A percentile compares a stretch with the other conserved stretches of the same genome.
Conservation (phyloP, 805 yeast species). For the Cyberlindnera lachancei region DNA sequence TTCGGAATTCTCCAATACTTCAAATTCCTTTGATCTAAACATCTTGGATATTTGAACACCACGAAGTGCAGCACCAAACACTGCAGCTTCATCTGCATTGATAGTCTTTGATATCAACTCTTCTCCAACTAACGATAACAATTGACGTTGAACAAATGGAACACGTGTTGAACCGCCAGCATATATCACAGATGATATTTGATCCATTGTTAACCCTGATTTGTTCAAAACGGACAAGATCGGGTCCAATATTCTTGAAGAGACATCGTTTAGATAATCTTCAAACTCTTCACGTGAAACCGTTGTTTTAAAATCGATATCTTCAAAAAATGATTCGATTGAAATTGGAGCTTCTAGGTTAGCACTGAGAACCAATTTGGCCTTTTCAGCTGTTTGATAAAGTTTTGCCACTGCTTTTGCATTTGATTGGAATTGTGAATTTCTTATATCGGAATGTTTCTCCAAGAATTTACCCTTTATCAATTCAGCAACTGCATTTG, state of each 20-base stretch:
- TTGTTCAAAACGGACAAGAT: slow-evolving; percentile 41
- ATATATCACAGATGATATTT: slow-evolving; percentile 61
- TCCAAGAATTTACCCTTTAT: slow-evolving; percentile 52
- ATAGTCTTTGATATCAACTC: slow-evolving; percentile 69
- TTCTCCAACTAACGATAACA: slow-evolving; percentile 47
- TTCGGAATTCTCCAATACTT: slow-evolving; percentile 48
- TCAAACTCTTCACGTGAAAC: slow-evolving; percentile 84
- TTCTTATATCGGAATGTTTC: slow-evolving; percentile 30
- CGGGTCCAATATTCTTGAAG: slow-evolving; percentile 45
- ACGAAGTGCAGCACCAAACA: slow-evolving; percentile 79
- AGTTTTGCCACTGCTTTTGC: slow-evolving; percentile 59
- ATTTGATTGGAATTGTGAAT: slow-evolving; percentile 35
- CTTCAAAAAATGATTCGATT: slow-evolving; percentile 68
- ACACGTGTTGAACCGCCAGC: slow-evolving; percentile 90
- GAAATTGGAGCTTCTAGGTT: slow-evolving; percentile 72
- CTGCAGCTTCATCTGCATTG: slow-evolving; percentile 94
- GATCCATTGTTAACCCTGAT: slow-evolving; percentile 23
- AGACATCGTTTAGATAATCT: slow-evolving; percentile 34
- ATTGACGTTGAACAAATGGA: slow-evolving; percentile 71
- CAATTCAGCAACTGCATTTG: slow-evolving; percentile 54
- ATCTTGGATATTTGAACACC: slow-evolving; percentile 70
- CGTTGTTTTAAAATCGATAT: slow-evolving; percentile 60
- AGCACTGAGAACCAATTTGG: slow-evolving; percentile 81
- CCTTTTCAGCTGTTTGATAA: slow-evolving; percentile 81
- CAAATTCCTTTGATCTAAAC: slow-evolving; percentile 55